Evolutionary conservation across 2,329 filamentous ascomycete genomes (phyloP), one percentile per base, ranked within the genome.

Genomic region (Lecanicillium sp.): DNA sequence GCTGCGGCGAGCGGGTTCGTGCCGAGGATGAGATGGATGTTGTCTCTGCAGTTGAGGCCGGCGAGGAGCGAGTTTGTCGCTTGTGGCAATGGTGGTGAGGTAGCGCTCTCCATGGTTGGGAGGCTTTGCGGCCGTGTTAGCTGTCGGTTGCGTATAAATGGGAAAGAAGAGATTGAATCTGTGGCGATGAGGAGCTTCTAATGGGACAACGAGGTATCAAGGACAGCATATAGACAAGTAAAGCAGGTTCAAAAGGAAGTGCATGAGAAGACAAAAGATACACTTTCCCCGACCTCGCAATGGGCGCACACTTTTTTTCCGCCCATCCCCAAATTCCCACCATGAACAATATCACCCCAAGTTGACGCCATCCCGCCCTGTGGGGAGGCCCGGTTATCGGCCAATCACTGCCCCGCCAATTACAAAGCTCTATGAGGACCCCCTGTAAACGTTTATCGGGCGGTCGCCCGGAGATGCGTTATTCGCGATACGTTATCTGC

Each of bases 1-100:
- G 87, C 76, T 37, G 83, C 83, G n/a, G 92, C 90, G 29, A 98
- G 73, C 12, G 90, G 80, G 53, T 89, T 92, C 25, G 83, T 80
- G 43, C 92, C 92, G 46, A 96, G 62, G 52, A 98, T 77, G 42
- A 98, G 71, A 58, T 98, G 92, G 29, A 89, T 61, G 54, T 86
- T 83, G 34, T 67, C 72, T 36, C 70, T 70, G 53, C 78, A 81
- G 56, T 88, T 79, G 48, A 83, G 71, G 35, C 84, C 80, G 33
- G 84, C 82, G 34, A 94, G 77, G 37, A 94, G 70, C 4, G 80
- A 71, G 15, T 59, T 57, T 54, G 53, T 8, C 29, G 13, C 5
- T n/a, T 5, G 15, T 11, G 47, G 37, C 9, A 43, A 46, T 28
- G 44, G 13, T 47, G 28, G 30, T 38, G 38, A 16, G 13, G 13